Base-by-base conservation (phyloP, 306 rosid genomes). In the Lathyrus sativus region DNA sequence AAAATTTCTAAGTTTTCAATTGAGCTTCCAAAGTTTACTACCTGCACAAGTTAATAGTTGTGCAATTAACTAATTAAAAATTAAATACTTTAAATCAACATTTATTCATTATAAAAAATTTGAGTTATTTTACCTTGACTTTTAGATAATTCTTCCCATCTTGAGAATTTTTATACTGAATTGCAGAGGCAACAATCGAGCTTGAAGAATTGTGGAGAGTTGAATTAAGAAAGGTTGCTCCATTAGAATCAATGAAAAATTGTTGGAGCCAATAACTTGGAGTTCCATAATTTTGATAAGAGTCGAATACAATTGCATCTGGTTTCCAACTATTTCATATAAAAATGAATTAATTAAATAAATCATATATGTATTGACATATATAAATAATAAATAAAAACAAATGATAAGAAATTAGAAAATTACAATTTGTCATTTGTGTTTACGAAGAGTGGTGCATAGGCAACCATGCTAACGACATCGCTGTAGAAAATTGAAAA, bases 261-360 rank as follows among this genome's bases (percentile, higher is more conserved):
- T 54, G 61, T 54, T 87, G 96, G 72, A 85, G 39, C 91, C 95
- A 87, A 75, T 90, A 87, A 72, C 96, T 90, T 18, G 95, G 96
- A 57, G 91, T 90, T 68, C 84, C 96, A 68, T 91, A 91, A 38
- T 18, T 35, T n/a, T n/a, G n/a, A n/a, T n/a, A n/a, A n/a, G n/a
- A n/a, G n/a, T n/a, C n/a, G n/a, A n/a, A n/a, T n/a, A n/a, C n/a
- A n/a, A n/a, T n/a, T n/a, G n/a, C n/a, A n/a, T n/a, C n/a, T n/a
- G n/a, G n/a, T n/a, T n/a, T n/a, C n/a, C n/a, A n/a, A n/a, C n/a
- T n/a, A n/a, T n/a, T n/a, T n/a, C n/a, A n/a, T n/a, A n/a, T n/a
- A n/a, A n/a, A n/a, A n/a, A n/a, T n/a, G n/a, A n/a, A n/a, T n/a
- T n/a, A n/a, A n/a, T n/a, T n/a, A n/a, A n/a, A n/a, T n/a, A n/a